Conservation (phyloP, 2,329 filamentous ascomycete species). For the Colletotrichum lindemuthianum region DNA sequence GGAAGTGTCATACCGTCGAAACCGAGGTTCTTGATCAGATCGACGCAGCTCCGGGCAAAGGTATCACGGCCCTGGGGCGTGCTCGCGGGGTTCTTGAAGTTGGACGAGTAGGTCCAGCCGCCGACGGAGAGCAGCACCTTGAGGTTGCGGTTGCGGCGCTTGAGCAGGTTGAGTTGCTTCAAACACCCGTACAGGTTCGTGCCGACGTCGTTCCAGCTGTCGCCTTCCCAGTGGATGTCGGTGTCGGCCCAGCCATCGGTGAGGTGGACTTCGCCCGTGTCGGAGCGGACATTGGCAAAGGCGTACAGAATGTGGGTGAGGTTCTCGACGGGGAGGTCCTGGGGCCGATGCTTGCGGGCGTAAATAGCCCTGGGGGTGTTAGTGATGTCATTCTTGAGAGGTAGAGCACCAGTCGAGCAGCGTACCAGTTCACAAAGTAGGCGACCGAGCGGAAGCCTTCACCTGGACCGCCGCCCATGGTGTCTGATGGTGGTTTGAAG, state of each 20-base stretch:
- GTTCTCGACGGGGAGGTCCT: conserved; percentile 81
- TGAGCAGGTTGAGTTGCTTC: conserved; percentile 88
- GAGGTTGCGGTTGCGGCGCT: conserved; percentile 81
- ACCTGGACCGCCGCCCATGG: conserved; percentile 56
- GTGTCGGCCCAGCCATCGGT: conserved; percentile 73
- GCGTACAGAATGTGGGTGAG: conserved; percentile 91
- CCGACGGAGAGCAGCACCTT: conserved; percentile 89
- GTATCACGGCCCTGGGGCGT: conserved; percentile 73
- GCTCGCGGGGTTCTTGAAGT: conserved; percentile 81
- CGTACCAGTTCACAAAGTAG: conserved; percentile 77
- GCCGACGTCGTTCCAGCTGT: conserved; percentile 76
- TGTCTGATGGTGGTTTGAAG: conserved; percentile 33
- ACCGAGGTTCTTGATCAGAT: conserved; percentile 81
- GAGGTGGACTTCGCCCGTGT: conserved; percentile 79
- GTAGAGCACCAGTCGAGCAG: too few relatives aligned
- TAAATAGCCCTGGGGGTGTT: conserved; percentile 75
- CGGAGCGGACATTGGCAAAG: conserved; percentile 85
- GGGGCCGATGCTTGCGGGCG: conserved; percentile 83
- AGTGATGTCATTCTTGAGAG: conserved; percentile 35
- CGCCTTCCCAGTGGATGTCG: conserved; percentile 78
- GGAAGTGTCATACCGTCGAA: conserved; percentile 66
- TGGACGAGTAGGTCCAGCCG: conserved; percentile 90
- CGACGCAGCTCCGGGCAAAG: conserved; percentile 80
- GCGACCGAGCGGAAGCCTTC: conserved; percentile 72
- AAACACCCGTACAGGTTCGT: conserved; percentile 88